Evolutionary conservation across 352 stramenopile genomes (phyloP).

Genomic region (Pythium apleroticum): DNA sequence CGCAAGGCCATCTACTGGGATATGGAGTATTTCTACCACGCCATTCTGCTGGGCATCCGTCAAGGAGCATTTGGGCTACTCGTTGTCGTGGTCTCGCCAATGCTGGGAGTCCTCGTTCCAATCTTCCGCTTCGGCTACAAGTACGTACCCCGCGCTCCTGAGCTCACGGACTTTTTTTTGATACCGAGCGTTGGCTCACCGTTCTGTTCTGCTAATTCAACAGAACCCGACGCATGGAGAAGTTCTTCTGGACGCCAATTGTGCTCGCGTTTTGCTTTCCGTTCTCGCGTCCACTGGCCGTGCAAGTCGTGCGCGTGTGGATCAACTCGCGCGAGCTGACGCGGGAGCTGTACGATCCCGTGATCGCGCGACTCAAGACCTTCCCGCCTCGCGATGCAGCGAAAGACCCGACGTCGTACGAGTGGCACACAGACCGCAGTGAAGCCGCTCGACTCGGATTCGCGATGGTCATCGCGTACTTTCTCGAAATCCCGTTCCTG

Average conservation of each 20-base stretch:
- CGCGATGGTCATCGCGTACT: conserved; percentile 55
- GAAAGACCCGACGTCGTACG: conserved; percentile 27
- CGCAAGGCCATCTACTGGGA: conserved; percentile 74
- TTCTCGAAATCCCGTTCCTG: conserved; percentile 59
- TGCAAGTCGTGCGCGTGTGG: conserved; percentile 50
- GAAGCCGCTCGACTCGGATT: conserved; percentile 73
- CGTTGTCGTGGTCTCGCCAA: conserved; percentile 42
- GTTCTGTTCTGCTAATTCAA: not conserved
- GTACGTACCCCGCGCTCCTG: too few relatives aligned
- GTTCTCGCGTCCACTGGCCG: conserved; percentile 35
- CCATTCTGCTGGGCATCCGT: conserved; percentile 41
- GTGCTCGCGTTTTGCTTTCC: conserved; percentile 56
- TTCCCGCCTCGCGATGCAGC: conserved; percentile 35
- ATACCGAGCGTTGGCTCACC: not conserved
- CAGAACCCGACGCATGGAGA: conserved; percentile 72
- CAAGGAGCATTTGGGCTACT: conserved; percentile 60
- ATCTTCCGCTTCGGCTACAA: conserved; percentile 62
- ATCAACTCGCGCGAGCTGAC: conserved; percentile 62
- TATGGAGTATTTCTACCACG: conserved; percentile 64
- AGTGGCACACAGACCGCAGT: conserved; percentile 59
- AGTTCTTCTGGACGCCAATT: conserved; percentile 56
- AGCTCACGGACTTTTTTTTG: too few relatives aligned
- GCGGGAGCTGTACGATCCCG: conserved; percentile 68
- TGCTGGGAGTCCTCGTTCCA: conserved; percentile 53
- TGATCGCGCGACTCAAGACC: conserved; percentile 64